Evolutionary conservation across 495 filamentous ascomycete genomes (phyloP), one percentile per base, ranked within the genome.

Genomic region (Clohesyomyces aquaticus): DNA sequence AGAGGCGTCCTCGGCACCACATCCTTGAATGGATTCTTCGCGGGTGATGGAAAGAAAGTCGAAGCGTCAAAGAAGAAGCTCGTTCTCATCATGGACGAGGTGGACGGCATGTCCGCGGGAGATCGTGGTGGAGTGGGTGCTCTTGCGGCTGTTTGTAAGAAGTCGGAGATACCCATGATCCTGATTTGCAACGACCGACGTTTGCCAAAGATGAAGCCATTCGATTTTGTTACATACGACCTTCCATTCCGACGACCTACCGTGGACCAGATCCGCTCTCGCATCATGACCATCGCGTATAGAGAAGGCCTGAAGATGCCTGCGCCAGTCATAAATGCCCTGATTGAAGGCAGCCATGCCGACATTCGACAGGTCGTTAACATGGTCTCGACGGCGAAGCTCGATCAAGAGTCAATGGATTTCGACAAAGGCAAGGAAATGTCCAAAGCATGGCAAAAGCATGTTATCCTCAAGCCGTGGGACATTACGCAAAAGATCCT

Each of bases 361-460:
- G 94, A 99, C 77, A 99, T 99, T 70, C 88, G 94, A 9, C 94
- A 98, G 74, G 89, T 98, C 46, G 92, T 99, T 77, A 99, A 99
- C 76, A 99, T 99, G 94, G 78, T 98, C 14, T 93, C 92, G 10
- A 93, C 94, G 0, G 88, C 91, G 22, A 96, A 93, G 71, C 80
- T 97, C 0, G 95, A 96, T 60, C 85, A 91, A 70, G 76, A 82
- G 12, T 80, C 80, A 4, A 87, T 98, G 80, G 84, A 88, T 71
- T 97, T 83, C 65, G 87, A 94, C 59, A 79, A 93, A 69, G 85
- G 89, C 59, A 93, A 94, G 76, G 78, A 88, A 45, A 95, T 99
- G 93, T 89, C 91, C 19, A 98, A 97, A 75, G 85, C 91, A 0
- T 99, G 94, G 94, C 91, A 99, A 78, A 99, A 99, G 75, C 90